Base-by-base conservation (phyloP, 1,284 basidiomycete genomes). In the Trametes sp. region DNA sequence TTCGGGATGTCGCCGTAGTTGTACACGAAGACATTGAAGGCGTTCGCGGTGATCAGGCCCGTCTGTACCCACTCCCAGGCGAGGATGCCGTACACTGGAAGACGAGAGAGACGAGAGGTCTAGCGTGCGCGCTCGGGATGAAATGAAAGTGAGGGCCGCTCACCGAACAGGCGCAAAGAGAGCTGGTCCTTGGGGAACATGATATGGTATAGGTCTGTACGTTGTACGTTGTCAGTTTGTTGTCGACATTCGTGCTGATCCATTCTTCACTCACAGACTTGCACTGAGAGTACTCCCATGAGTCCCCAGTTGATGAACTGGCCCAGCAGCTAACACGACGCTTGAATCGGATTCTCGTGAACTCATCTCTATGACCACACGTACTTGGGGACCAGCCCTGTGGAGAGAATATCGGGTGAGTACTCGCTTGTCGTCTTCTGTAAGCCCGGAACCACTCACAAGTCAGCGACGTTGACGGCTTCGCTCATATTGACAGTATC, bases 1-100 rank as follows among this genome's bases (percentile, higher is more conserved):
- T 46, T 48, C 2, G 33, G 41, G 2, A 54, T 24, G 51, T 64
- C 53, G 9, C 69, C 70, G 45, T 60, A 71, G 21, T 57, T 38
- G 48, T 67, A 64, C 1, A 71, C 63, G 36, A 59, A 63, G 49
- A 57, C 57, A 4, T 69, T 28, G 55, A 69, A 68, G 6, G 61
- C 56, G 6, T 48, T 58, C 11, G 59, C 38, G 9, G 68, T 68
- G 28, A 65, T 49, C 19, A 71, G 45, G 19, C 49, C 57, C 14
- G 66, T 68, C 55, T 71, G 68, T 2, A 63, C 49, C 45, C 57
- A 62, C 23, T 70, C 68, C 24, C 42, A 54, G 5, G 59, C 44
- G 50, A 65, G 61, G 26, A 68, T 21, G 23, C 52, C 51, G 45
- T 64, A 69, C 7, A 71, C 68, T 70, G 29, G 16, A 19, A n/a